Base-by-base conservation (phyloP, 2,329 filamentous ascomycete species). In the Phoma sp. region DNA sequence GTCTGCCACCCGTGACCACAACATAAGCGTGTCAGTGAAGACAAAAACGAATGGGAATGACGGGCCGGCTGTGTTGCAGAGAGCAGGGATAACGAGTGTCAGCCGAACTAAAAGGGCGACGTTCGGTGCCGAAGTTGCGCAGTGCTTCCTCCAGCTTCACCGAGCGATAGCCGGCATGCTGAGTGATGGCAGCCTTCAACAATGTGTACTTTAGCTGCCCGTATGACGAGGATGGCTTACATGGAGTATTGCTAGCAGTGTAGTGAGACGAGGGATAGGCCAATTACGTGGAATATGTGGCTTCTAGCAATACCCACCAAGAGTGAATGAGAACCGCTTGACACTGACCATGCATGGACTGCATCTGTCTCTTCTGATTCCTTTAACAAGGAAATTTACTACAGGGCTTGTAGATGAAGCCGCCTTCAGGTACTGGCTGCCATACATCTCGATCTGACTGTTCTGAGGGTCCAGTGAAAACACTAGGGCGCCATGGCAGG, bases 71-170 rank as follows among this genome's bases (percentile, higher is more conserved):
- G 22, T 12, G 5, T 17, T 33, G 6, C 21, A 22, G 19, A 7
- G 12, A 24, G 21, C 33, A 37, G 37, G 17, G 43, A 41, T 19
- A 32, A 43, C 43, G 50, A 46, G 37, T 29, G 29, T 52, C 41
- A 25, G 36, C 43, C 50, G 50, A 52, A 8, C n/a, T 38, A 22
- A 10, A 15, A 27, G 17, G 21, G 9, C 4, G 8, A 32, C n/a
- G 25, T 25, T 53, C 50, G 50, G 50, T 43, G 32, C 50, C 50
- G 43, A 52, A 19, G 6, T 52, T 52, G 24, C 22, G n/a, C n/a
- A n/a, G 22, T 24, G 6, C 6, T 24, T 24, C 6, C 22, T 40
- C 50, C 36, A 52, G 25, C 25, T 22, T 31, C 7, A 31, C 50
- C 43, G 43, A 53, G n/a, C 25, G n/a, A 53, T 10, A 15, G 21